These are phyloP conservation scores for Elsinoe perseae DNA, from an alignment of 2,329 filamentous ascomycete species.

Conservation along the genomic window DNA sequence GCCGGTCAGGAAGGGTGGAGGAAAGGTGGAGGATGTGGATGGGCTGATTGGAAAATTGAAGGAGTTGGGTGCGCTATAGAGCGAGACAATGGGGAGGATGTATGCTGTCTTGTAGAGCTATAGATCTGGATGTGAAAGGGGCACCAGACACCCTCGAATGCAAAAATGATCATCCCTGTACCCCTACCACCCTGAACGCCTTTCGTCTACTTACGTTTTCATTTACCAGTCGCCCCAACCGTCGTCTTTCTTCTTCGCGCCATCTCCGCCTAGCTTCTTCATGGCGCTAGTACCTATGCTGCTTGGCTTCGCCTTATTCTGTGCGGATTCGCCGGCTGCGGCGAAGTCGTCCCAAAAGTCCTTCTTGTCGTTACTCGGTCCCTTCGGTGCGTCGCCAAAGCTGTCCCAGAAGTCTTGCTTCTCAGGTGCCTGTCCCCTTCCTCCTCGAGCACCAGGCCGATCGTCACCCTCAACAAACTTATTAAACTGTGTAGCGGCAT, in stretches of 20 bases:
- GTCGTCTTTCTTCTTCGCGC: slow-evolving; percentile 46
- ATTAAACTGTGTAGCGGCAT: slow-evolving; percentile 70
- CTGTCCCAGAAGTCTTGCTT: slow-evolving; percentile 88
- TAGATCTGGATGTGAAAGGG: slow-evolving; percentile 5
- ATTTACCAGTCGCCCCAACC: slow-evolving; percentile 49
- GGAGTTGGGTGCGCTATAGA: slow-evolving; percentile 82
- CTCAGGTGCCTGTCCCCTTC: slow-evolving; percentile 46
- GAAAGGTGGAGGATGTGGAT: slow-evolving; percentile 95
- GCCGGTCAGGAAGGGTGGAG: slow-evolving; percentile 76
- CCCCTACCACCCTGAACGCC: slow-evolving; percentile 13
- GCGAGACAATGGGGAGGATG: slow-evolving; percentile 46
- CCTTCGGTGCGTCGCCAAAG: slow-evolving; percentile 61
- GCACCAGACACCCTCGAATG: neutral
- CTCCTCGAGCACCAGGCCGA: slow-evolving; percentile 31
- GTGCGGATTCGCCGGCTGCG: slow-evolving; percentile 27
- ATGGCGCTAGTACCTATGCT: slow-evolving; percentile 59
- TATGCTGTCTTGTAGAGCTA: neutral
- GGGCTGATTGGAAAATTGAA: slow-evolving; percentile 91
- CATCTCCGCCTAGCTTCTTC: slow-evolving; percentile 39
- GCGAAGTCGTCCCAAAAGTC: slow-evolving; percentile 46
- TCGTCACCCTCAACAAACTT: slow-evolving; percentile 76
- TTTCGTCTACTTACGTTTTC: neutral
- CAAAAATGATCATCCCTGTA: slow-evolving; percentile 13
- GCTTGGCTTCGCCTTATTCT: slow-evolving; percentile 32
- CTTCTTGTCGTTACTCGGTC: slow-evolving; percentile 44